Base-by-base conservation (phyloP, 2,329 filamentous ascomycete genomes). In the Penicillium sp. region DNA sequence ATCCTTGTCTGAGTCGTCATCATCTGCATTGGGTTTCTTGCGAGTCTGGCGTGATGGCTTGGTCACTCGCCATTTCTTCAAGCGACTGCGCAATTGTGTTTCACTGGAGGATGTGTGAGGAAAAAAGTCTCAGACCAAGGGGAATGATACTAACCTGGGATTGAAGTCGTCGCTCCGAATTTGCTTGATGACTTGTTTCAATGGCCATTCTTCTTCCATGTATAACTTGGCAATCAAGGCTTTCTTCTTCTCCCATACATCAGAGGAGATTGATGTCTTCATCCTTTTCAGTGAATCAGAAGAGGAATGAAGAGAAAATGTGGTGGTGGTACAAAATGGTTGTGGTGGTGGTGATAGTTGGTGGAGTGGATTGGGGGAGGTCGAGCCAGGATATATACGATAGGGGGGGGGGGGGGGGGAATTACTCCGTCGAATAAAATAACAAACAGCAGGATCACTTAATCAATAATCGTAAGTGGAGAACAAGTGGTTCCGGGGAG, bases 11-110 rank as follows among this genome's bases (percentile, higher is more conserved):
- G 54, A 57, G 3, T 66, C 57, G 19, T 37, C 45, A 11, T 71
- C 68, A 25, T 69, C 67, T 16, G 67, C 51, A n/a, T 44, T 56
- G n/a, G 70, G 65, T 50, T 76, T 77, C 67, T 76, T 77, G 50
- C 75, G 71, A 50, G 70, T 74, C 57, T 77, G 75, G 16, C 75
- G 75, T 25, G 75, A 77, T n/a, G 75, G 75, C 58, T 78, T 78
- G 55, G 74, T 78, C 39, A 78, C 75, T 21, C 76, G 68, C 76
- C 76, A 78, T 68, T 77, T 78, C 72, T 78, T 78, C 47, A 78
- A 59, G 53, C 74, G 70, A 57, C 76, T 78, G 54, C 76, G 74
- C 55, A 77, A 60, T 63, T 78, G 76, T n/a, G 75, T 78, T 64
- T 78, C 76, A 66, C 76, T 78, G 55, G 37, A 10, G n/a, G 19